Evolutionary conservation across 352 stramenopile genomes (phyloP).

Genomic region (Aphanomyces euteiches): DNA sequence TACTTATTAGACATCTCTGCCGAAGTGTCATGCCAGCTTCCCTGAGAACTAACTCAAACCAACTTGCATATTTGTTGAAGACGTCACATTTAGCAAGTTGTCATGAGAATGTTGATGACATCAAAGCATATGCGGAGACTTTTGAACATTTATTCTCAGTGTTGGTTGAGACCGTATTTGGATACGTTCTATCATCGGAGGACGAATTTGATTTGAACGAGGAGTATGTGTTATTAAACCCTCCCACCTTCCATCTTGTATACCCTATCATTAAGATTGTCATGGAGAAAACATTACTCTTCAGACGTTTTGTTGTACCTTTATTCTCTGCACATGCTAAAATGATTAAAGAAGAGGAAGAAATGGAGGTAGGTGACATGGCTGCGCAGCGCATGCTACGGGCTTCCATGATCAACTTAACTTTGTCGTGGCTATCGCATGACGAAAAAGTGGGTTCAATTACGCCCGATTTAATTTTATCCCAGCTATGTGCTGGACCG

Average conservation of each 20-base stretch:
- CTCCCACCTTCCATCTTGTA: conserved; percentile 72
- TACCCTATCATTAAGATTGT: conserved; percentile 67
- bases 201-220: conserved; percentile 63
- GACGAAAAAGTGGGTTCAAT: conserved; percentile 56
- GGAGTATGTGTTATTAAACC: conserved; percentile 60
- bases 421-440: conserved; percentile 57
- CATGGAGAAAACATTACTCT: conserved; percentile 44
- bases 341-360: conserved; percentile 86
- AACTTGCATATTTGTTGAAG: conserved; percentile 56
- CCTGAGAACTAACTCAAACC: conserved; percentile 62
- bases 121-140: conserved; percentile 45
- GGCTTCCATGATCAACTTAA: conserved; percentile 68
- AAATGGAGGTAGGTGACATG: conserved; percentile 84
- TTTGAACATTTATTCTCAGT: conserved; percentile 57
- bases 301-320: conserved; percentile 65
- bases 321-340: conserved; percentile 71
- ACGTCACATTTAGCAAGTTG: conserved; percentile 45
- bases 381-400: conserved; percentile 67
- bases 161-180: conserved; percentile 77
- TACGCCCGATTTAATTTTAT: conserved; percentile 49
- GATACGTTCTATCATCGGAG: conserved; percentile 77
- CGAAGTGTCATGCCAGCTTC: conserved; percentile 58
- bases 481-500: conserved; percentile 53
- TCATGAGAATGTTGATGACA: conserved; percentile 39
- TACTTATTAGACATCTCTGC: conserved; percentile 44